Percentiles rank a stretch among this genome's conserved stretches.
These are phyloP conservation scores for Phaeoacremonium minimum DNA, from an alignment of 2,329 filamentous ascomycete genomes.

Conservation along the genomic window DNA sequence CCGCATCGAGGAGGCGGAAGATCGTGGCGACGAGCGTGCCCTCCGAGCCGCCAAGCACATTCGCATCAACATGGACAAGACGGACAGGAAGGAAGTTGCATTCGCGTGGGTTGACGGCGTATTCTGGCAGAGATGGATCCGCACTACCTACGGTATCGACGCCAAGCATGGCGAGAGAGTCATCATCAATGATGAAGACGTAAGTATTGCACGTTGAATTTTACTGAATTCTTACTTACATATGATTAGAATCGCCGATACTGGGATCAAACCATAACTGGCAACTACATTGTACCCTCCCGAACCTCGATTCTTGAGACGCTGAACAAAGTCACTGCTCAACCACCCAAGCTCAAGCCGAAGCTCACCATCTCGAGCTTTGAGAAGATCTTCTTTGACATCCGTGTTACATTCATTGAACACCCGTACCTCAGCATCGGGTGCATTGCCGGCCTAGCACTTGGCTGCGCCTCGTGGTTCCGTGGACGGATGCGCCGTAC, in stretches of 20 bases:
- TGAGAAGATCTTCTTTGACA: conserved; percentile 67
- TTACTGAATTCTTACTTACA: conserved; percentile 24
- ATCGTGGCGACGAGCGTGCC: conserved; percentile 84
- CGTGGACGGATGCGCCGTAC: conserved; percentile 49
- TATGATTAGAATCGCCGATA: conserved; percentile 73
- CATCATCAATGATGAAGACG: conserved; percentile 95
- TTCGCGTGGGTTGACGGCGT: conserved; percentile 97
- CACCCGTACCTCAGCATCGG: conserved; percentile 56
- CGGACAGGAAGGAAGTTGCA: conserved; percentile 80
- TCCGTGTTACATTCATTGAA: conserved; percentile 52
- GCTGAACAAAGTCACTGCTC: conserved; percentile 64
- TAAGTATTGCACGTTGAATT: conserved; percentile 49
- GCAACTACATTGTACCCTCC: conserved; percentile 83
- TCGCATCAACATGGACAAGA: conserved; percentile 83
- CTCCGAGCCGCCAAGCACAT: conserved; percentile 85
- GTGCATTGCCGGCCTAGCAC: conserved; percentile 51
- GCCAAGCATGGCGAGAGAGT: conserved; percentile 85
- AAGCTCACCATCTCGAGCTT: conserved; percentile 74
- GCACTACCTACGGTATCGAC: conserved; percentile 90
- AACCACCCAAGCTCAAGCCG: conserved; percentile 65
- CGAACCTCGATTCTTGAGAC: conserved; percentile 90
- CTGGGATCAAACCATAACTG: conserved; percentile 89
- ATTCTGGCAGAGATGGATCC: conserved; percentile 97
- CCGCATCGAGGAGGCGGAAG: conserved; percentile 92
- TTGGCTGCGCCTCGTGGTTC: conserved; percentile 49